phyloP scores from a whole-genome alignment of 2,329 filamentous ascomycete genomes.

The Tolypocladium sp. region DNA sequence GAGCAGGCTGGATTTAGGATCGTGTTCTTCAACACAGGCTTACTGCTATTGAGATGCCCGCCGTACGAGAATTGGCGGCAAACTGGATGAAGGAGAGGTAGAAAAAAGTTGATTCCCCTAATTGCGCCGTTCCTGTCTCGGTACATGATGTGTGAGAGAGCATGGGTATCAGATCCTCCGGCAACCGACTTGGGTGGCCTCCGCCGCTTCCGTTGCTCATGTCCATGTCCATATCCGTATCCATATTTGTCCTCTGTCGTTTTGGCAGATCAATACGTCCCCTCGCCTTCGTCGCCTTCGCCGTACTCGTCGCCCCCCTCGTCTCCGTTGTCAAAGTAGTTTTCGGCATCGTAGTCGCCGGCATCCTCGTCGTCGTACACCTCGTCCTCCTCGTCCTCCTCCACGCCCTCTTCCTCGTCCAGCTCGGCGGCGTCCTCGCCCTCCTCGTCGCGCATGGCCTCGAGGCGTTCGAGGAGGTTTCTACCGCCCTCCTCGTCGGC shows the following conservation, averaged over 20 bases:
- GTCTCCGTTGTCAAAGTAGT: constrained; percentile 50
- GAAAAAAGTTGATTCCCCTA: not conserved
- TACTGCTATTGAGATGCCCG: not conserved
- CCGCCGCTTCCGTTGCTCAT: not conserved
- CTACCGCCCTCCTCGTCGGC: constrained; percentile 20
- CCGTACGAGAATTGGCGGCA: not conserved
- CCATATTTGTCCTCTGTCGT: not conserved
- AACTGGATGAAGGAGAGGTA: not conserved
- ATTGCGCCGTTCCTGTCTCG: not conserved
- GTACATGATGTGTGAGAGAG: not conserved
- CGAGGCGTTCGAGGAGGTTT: constrained; percentile 34
- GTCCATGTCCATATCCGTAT: not conserved
- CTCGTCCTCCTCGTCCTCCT: constrained; percentile 39
- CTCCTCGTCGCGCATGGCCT: constrained; percentile 40
- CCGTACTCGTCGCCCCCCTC: constrained; percentile 44
- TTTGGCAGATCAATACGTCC: constrained; percentile 21
- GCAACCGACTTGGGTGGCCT: not conserved
- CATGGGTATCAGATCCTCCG: not conserved
- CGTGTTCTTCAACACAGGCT: not conserved
- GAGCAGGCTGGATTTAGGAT: not conserved
- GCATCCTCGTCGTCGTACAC: constrained; percentile 49
- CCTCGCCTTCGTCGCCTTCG: constrained; percentile 41
- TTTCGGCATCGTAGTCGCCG: constrained; percentile 52
- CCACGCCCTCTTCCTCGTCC: constrained; percentile 39
- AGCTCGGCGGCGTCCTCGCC: constrained; percentile 37